phyloP scores from a whole-genome alignment of 257 asterid species.

The Ligustrum vulgare region DNA sequence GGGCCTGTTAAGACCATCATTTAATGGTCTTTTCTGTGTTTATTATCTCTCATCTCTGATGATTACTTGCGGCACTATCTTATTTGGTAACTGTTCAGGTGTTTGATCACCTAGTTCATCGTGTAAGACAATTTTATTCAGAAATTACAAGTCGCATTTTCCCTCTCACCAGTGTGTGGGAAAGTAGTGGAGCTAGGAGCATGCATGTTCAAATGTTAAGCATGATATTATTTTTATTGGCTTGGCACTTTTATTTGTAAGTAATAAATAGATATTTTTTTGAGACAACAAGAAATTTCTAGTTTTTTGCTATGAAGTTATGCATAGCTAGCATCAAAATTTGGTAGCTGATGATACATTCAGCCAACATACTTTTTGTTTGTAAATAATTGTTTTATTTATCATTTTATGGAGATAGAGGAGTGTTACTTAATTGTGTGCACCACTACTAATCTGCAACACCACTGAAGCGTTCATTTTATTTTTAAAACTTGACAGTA shows the following conservation, averaged over 20 bases:
- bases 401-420: not conserved
- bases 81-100: not conserved
- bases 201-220: not conserved
- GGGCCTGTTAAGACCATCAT: not conserved
- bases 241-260: not conserved
- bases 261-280: not conserved
- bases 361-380: not conserved
- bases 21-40: not conserved
- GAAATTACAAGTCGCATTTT: not conserved
- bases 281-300: not conserved
- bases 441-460: not conserved
- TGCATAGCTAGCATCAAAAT: not conserved
- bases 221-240: not conserved
- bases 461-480: not conserved
- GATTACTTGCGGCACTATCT: not conserved
- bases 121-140: not conserved
- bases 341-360: not conserved
- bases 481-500: slow-evolving; percentile 47
- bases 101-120: not conserved
- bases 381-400: not conserved
- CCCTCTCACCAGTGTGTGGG: not conserved
- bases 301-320: not conserved
- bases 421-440: not conserved
- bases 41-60: not conserved
- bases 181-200: not conserved